Evolutionary conservation across 768 basidiomycete species (phyloP).

Genomic region (Termitomyces sp.): DNA sequence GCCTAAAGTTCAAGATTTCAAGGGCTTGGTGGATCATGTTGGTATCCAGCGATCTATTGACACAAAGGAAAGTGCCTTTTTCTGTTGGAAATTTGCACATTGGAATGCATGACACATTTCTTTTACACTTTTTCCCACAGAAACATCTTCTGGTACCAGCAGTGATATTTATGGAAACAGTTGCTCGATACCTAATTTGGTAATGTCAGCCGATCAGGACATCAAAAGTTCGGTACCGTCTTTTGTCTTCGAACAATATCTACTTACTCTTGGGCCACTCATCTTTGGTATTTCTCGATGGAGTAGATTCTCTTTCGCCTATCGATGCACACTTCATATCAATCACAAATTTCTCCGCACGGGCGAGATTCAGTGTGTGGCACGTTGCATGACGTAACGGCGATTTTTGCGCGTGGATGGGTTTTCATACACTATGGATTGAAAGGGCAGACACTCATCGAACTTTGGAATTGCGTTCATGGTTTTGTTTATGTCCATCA

Average conservation of each 20-base stretch:
- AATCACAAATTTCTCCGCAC: background rate
- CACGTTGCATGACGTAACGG: background rate
- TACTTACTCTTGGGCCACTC: background rate
- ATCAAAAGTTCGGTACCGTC: background rate
- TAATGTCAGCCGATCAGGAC: background rate
- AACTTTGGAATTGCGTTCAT: rapidly evolving
- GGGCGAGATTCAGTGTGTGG: background rate
- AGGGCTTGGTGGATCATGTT: too few species aligned
- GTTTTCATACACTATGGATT: background rate
- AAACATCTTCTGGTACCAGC: too few species aligned
- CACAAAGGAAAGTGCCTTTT: too few species aligned
- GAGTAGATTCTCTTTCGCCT: background rate
- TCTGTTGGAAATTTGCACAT: too few species aligned
- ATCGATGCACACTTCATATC: background rate
- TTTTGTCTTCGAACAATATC: background rate
- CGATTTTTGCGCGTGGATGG: background rate
- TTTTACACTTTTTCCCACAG: too few species aligned
- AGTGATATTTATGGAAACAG: too few species aligned
- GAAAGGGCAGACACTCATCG: background rate
- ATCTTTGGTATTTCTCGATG: background rate
- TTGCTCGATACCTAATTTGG: background rate
- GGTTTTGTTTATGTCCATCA: background rate
- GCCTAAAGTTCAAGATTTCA: too few species aligned
- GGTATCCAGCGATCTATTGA: too few species aligned
- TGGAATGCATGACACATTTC: too few species aligned